Evolutionary conservation across 2,329 filamentous ascomycete species (phyloP), one percentile per base, ranked within the genome.

Genomic region (Aspergillus glaucus): DNA sequence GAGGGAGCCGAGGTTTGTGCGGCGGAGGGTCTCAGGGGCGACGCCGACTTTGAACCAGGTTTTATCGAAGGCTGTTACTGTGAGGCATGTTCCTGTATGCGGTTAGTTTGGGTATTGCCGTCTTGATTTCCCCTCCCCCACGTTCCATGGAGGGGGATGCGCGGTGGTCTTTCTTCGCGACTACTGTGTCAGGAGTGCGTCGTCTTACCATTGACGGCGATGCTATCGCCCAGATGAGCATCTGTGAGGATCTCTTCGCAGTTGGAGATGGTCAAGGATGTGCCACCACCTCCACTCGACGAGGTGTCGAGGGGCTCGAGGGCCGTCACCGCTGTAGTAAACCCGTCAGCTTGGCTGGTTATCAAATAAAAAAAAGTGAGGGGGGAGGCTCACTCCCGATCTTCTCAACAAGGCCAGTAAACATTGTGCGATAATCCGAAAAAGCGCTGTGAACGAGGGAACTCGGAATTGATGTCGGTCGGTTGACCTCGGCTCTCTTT

Each of bases 341-440:
- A 46, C 14, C 44, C 47, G 58, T 62, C 58, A 67, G 63, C 57
- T 62, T 28, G 32, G 26, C 17, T 2, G 22, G 7, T 4, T 39
- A 44, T 9, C 1, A 22, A 19, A 28, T 22, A 8, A 58, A 60
- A 48, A 57, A 55, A 22, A 10, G 37, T 40, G 26, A 12, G 10
- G 26, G 26, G 26, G 9, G 9, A 22, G 59, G 75, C 84, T 72
- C 75, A 95, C 92, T 91, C 75, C 93, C 93, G 55, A 97, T 86
- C 53, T 86, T 86, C 74, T 95, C 90, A 47, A 95, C 88, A 53
- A 95, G 87, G 59, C 93, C 93, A 50, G 93, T 97, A 66, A 98
- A 97, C 93, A 98, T 97, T 53, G 54, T 76, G 19, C 10, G n/a
- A 15, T 17, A 17, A 36, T 36, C 34, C 34, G n/a, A 36, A n/a